Conservation (phyloP, 2,329 filamentous ascomycete genomes). For the Fusarium camptoceras region DNA sequence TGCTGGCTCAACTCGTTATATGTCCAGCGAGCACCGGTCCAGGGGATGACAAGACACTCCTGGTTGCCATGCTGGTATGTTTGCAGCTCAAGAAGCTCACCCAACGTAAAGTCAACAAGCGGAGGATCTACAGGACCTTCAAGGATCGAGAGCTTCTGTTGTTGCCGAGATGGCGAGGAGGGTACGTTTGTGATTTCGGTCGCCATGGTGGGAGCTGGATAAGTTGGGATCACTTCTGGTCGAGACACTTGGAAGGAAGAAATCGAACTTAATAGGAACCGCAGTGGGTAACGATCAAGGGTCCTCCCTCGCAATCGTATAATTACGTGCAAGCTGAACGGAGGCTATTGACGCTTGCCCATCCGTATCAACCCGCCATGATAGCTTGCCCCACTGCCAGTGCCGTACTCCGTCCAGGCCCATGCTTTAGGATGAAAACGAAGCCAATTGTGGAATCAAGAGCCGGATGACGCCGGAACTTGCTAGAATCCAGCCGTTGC, state of each 20-base stretch:
- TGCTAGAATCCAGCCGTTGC: conserved; percentile 28
- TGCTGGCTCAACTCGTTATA: conserved; percentile 74
- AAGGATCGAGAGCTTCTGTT: conserved; percentile 67
- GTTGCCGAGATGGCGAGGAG: conserved; percentile 47
- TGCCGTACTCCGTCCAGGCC: conserved; percentile 36
- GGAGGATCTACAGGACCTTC: conserved; percentile 76
- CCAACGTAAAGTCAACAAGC: conserved; percentile 77
- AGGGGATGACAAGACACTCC: conserved; percentile 79
- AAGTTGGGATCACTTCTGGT: conserved; percentile 1
- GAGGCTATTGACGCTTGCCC: conserved; percentile 32
- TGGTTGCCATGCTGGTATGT: conserved; percentile 71
- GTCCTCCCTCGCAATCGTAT: conserved; percentile 31
- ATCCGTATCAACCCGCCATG: conserved; percentile 40
- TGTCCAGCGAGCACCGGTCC: conserved; percentile 80
- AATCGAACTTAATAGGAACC: conserved; percentile 2
- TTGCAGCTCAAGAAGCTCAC: conserved; percentile 78
- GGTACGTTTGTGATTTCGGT: conserved; percentile 46
- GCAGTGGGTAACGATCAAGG: conserved; percentile 21
- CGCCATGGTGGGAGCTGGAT: conserved; percentile 45
- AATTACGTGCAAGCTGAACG: conserved; percentile 27
- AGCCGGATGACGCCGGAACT: conserved; percentile 12
- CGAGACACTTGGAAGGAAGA: neutral
- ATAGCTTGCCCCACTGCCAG: conserved; percentile 37
- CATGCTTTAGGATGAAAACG: conserved; percentile 29
- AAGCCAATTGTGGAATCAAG: conserved; percentile 32